Evolutionary conservation across 805 yeast genomes (phyloP), one percentile per base, ranked within the genome.

Genomic region (Scheffersomyces stipitis): DNA sequence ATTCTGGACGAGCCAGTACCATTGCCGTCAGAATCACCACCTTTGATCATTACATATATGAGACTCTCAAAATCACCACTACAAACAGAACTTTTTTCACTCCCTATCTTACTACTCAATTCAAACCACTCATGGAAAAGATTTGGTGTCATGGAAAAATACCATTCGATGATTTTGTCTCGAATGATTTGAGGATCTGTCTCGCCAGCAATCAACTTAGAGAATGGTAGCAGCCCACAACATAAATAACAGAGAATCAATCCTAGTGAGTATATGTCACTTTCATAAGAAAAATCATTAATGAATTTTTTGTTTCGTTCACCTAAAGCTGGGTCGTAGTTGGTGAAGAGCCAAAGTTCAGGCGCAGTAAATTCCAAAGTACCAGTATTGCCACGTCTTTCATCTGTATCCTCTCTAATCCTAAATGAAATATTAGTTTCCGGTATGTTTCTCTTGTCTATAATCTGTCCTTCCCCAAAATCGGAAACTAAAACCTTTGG

Each of bases 291-390:
- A 51, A 86, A 89, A 27, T 84, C 80, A 37, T 64, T 52, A n/a
- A 58, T 51, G 24, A 51, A 55, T 12, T 69, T 68, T 15, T 75
- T 66, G 14, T 48, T 44, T 4, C 64, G 75, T 1, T 54, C 42
- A 4, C 50, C 49, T 20, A 45, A 15, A 30, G 42, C 16, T 28
- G 56, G 54, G 23, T 50, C 53, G 27, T 37, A 38, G 20, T 43
- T 42, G 5, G 58, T 45, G 28, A 44, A 52, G 2, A 68, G 54
- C 48, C 87, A 71, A 8, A 86, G 67, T 48, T 88, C 96, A 0
- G 96, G 96, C 0, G 96, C 96, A 15, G 88, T 81, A 49, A 80
- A 89, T 51, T 88, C 96, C 5, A 88, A 52, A 0, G 96, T 89
- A 0, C 96, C 96, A 0, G 96, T 89, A 29, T 81, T 76, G 0